Conservation (phyloP, 1,284 basidiomycete genomes). For the Ustilago vetiveriae region DNA sequence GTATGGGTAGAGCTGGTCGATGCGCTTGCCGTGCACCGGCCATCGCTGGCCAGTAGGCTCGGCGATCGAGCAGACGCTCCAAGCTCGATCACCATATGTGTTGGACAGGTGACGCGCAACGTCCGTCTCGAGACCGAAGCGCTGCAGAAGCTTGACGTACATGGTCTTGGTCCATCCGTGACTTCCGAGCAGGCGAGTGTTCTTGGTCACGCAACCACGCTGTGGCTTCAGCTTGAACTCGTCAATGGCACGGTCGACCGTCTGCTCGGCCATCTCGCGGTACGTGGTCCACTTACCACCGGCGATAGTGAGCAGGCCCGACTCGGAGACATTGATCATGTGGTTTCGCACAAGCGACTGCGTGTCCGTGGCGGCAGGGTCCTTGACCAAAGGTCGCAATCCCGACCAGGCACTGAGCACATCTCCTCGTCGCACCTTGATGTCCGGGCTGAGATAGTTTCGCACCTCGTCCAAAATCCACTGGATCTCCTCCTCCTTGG, state of each 20-base stretch:
- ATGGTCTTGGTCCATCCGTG: constrained; percentile 94
- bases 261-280: constrained; percentile 91
- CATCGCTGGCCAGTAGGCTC: constrained; percentile 80
- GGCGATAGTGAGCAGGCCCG: constrained; percentile 90
- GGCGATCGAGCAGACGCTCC: constrained; percentile 87
- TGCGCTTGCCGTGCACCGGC: constrained; percentile 85
- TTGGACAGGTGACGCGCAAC: constrained; percentile 93
- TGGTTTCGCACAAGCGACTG: constrained; percentile 92
- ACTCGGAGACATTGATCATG: constrained; percentile 84
- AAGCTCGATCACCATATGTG: constrained; percentile 94
- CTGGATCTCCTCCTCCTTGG: constrained; percentile 91
- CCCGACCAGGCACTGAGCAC: constrained; percentile 96
- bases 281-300: constrained; percentile 99
- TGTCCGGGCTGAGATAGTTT: constrained; percentile 87
- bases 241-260: constrained; percentile 86
- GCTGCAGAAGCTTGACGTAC: constrained; percentile 96
- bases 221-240: constrained; percentile 76
- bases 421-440: constrained; percentile 93
- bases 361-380: constrained; percentile 82
- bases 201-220: constrained; percentile 78
- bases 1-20: constrained; percentile 82
- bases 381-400: constrained; percentile 85
- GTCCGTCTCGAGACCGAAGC: constrained; percentile 82
- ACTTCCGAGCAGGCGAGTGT: constrained; percentile 85
- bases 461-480: constrained; percentile 95